phyloP scores from a whole-genome alignment of 2,329 filamentous ascomycete genomes.

The Lithohypha guttulata region DNA sequence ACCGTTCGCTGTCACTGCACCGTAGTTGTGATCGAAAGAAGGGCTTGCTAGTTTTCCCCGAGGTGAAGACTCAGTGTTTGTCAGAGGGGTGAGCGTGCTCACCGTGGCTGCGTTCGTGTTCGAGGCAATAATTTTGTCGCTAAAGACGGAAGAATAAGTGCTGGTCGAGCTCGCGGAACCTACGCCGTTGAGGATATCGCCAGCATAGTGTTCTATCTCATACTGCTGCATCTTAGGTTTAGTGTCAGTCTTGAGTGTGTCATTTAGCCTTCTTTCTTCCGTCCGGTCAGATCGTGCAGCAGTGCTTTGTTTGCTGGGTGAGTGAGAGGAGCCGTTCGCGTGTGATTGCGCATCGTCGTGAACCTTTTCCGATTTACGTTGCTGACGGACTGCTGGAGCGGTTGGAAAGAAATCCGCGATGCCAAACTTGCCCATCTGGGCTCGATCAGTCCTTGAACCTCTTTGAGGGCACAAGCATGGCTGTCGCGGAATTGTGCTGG shows the following conservation, averaged over 20 bases:
- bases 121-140: conserved; percentile 41
- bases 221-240: conserved; percentile 19
- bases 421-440: conserved; percentile 63
- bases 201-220: conserved; percentile 32
- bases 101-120: conserved; percentile 43
- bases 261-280: conserved; percentile 7
- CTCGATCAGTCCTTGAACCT: conserved; percentile 53
- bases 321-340: conserved; percentile 13
- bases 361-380: conserved; percentile 35
- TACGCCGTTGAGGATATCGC: conserved; percentile 59
- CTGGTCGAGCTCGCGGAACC: conserved; percentile 65
- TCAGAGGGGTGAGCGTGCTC: conserved; percentile 53
- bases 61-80: conserved; percentile 55
- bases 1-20: conserved; percentile 24
- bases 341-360: conserved; percentile 32
- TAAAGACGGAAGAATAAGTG: conserved; percentile 62
- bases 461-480: conserved; percentile 17
- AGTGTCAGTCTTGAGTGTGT: not conserved
- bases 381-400: conserved; percentile 54
- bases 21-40: conserved; percentile 24
- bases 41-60: conserved; percentile 46
- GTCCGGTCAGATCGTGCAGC: conserved; percentile 8
- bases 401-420: conserved; percentile 79
- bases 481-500: too few relatives aligned
- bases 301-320: conserved; percentile 7